Base-by-base conservation (phyloP, 1,284 basidiomycete genomes). In the Ustilago sp. region DNA sequence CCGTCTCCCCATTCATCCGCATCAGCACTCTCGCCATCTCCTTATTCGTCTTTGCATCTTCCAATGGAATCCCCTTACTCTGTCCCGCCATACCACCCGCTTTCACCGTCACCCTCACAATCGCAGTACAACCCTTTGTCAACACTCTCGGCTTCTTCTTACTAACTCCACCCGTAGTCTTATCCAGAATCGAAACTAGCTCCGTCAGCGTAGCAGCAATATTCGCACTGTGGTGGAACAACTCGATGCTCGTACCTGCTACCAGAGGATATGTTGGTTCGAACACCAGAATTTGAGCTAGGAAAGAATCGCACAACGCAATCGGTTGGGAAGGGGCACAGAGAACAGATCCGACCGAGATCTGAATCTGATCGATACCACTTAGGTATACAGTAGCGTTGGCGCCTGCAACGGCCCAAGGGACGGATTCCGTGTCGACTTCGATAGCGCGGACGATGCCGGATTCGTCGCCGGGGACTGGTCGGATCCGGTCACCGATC, bases 21-120 rank as follows among this genome's bases (percentile, higher is more conserved):
- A 99, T 89, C 60, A 99, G 86, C 53, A 99, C 90, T 48, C 96
- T 88, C 0, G 95, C 95, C 96, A 99, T 97, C 76, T 97, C 94
- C 87, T 98, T 98, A 87, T 95, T 98, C n/a, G 88, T 88, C 4
- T 91, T 87, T 73, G 96, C 96, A 1, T 93, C 90, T 85, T 99
- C 96, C 36, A 86, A 59, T 28, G 83, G 80, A 34, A 75, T 72
- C 11, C 80, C 80, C 3, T 63, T 62, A 38, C 74, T 74, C 63
- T 76, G 72, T 1, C 81, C 80, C 2, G 68, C 74, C 50, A 60
- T 61, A 13, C 78, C 80, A 0, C 73, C 75, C 23, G 69, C 69
- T 23, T 72, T 72, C 23, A 86, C 66, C 15, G 43, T 59, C 58
- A 99, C 91, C 80, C 93, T 91, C 0, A 98, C 91, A 76, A 93